Conservation (phyloP, 2,329 filamentous ascomycete genomes). For the Aspergillus sp. region DNA sequence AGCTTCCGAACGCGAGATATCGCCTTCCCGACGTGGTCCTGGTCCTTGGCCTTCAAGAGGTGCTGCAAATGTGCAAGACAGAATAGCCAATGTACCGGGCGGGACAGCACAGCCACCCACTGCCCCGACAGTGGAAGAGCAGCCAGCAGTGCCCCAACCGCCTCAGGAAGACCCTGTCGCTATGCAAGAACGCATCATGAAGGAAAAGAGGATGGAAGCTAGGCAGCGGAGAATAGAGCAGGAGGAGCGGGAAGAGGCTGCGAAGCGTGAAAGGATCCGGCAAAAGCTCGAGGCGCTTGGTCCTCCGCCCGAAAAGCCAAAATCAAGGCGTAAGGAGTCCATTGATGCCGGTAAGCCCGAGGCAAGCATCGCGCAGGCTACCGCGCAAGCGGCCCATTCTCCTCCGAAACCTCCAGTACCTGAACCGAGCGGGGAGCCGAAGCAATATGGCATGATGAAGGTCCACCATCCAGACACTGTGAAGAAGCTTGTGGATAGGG, state of each 20-base stretch:
- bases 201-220: slow-evolving; percentile 59
- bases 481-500: slow-evolving; percentile 46
- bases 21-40: slow-evolving; percentile 30
- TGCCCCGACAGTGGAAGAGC: slow-evolving; percentile 22
- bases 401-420: slow-evolving; percentile 62
- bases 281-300: slow-evolving; percentile 59
- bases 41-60: slow-evolving; percentile 35
- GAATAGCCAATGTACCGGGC: slow-evolving; percentile 22
- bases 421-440: slow-evolving; percentile 58
- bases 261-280: slow-evolving; percentile 59
- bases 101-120: slow-evolving; percentile 23
- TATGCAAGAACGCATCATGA: slow-evolving; percentile 63
- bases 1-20: slow-evolving; percentile 23
- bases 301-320: slow-evolving; percentile 42
- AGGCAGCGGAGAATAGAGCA: slow-evolving; percentile 57
- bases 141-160: slow-evolving; percentile 16
- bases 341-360: slow-evolving; percentile 31
- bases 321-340: slow-evolving; percentile 31
- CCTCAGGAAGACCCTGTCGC: slow-evolving; percentile 48
- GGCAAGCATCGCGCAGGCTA: slow-evolving; percentile 18
- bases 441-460: slow-evolving; percentile 65
- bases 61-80: slow-evolving; percentile 32
- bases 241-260: slow-evolving; percentile 59
- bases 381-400: slow-evolving; percentile 47
- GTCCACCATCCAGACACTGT: slow-evolving; percentile 60